Evolutionary conservation across 2,329 filamentous ascomycete species (phyloP).

Genomic region (Aspergillus neotritici): DNA sequence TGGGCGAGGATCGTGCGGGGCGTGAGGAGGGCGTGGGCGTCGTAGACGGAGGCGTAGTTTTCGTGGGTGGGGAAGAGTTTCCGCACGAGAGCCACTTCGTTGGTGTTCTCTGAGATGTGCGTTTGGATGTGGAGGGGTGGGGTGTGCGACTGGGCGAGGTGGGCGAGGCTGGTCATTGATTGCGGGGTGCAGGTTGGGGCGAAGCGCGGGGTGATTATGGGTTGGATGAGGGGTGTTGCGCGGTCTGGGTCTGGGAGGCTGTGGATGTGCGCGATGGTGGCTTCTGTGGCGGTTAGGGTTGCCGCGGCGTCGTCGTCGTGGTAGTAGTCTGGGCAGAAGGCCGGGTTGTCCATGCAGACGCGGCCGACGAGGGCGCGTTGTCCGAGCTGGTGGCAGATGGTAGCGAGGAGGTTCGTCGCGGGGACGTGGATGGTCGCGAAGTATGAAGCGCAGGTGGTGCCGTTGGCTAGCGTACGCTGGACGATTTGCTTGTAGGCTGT

Average conservation of each 20-base stretch:
- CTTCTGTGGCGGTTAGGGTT: conserved; percentile 52
- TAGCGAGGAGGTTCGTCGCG: conserved; percentile 84
- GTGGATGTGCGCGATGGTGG: conserved; percentile 61
- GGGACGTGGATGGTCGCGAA: conserved; percentile 83
- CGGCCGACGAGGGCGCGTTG: conserved; percentile 88
- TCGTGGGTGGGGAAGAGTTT: conserved; percentile 59
- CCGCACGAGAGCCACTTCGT: conserved; percentile 66
- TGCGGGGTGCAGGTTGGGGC: conserved; percentile 50
- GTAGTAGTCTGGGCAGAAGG: conserved; percentile 69
- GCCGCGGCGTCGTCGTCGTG: conserved; percentile 62
- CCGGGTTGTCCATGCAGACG: conserved; percentile 81
- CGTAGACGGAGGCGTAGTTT: conserved; percentile 77
- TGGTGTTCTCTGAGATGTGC: conserved; percentile 77
- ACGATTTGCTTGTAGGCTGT: conserved; percentile 72
- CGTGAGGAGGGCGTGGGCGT: conserved; percentile 62
- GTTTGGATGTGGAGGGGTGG: conserved; percentile 68
- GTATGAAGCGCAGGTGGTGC: conserved; percentile 92
- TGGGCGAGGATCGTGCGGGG: conserved; percentile 77
- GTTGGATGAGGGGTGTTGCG: conserved; percentile 55
- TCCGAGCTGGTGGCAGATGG: conserved; percentile 70
- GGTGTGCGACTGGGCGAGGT: conserved; percentile 55
- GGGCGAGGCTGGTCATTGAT: conserved; percentile 59
- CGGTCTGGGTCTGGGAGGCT: conserved; percentile 54
- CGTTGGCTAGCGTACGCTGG: conserved; percentile 73
- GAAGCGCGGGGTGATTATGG: conserved; percentile 70